Base-by-base conservation (phyloP, 176 grass and related monocot genomes). In the Carex kokanica region DNA sequence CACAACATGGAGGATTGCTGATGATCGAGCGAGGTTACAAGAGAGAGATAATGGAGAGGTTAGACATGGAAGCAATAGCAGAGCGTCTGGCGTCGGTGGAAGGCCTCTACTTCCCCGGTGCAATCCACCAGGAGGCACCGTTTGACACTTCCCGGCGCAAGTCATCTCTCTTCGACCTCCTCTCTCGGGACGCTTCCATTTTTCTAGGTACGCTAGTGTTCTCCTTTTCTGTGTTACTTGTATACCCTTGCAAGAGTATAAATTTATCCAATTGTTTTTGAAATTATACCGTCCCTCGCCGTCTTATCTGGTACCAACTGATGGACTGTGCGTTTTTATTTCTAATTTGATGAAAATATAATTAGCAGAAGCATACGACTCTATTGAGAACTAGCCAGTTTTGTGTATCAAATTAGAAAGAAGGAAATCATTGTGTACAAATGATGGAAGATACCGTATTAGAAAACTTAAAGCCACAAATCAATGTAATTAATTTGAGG, bases 181-280 rank as follows among this genome's bases (percentile, higher is more conserved):
- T 98, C 14, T 78, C 87, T 41, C 95, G 95, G 71, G 95, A 98
- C 64, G 90, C 90, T 27, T 82, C 90, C 52, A 90, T 98, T 85
- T 94, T 98, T 85, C 90, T 98, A 63, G 95, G 88, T 90, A 86
- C 24, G 4, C 14, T 77, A 45, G 13, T 6, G 5, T 34, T 7
- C 43, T 23, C 14, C 15, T 54, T 23, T 27, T 69, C 23, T 5
- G 17, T 49, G 20, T 18, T 24, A 0, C n/a, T n/a, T 67, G 5
- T 59, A 0, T 31, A 31, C 6, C 31, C 38, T 80, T 59, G 29
- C 41, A 78, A 27, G 10, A 78, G 21, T 54, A 12, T 55, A 25
- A 78, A 78, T 78, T 61, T 80, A n/a, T 1, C 27, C 18, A 80
- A 21, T 80, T 59, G 15, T 16, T 60, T 20, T 80, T 6, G 58